A percentile compares a stretch with the other conserved stretches of the same genome.
Conservation (phyloP, 179 eudicot genomes). For the Vitellaria paradoxa region DNA sequence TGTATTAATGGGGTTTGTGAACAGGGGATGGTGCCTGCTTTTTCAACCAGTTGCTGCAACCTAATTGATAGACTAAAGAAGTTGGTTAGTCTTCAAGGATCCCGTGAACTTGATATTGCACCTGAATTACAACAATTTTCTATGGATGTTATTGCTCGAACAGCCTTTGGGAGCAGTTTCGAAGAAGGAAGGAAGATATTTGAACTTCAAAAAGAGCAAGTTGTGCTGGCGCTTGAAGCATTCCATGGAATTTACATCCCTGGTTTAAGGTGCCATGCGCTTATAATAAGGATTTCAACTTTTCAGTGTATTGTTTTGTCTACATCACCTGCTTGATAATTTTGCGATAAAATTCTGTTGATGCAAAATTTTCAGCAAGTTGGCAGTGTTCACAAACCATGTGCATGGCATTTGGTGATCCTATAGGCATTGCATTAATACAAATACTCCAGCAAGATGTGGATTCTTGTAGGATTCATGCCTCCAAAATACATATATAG, state of each 20-base stretch:
- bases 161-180: no score
- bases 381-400: no score
- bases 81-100: conserved; percentile 2
- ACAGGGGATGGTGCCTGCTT: conserved; percentile 28
- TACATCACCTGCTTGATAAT: no score
- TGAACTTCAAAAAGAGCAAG: conserved; percentile 22
- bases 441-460: no score
- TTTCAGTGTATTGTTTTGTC: no score
- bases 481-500: no score
- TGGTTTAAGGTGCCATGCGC: conserved; percentile 19
- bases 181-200: conserved; percentile 15
- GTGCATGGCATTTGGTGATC: no score
- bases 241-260: conserved; percentile 9
- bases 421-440: no score
- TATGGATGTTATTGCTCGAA: conserved; percentile 16
- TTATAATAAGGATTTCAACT: no score
- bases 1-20: neutral
- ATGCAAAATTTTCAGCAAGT: no score
- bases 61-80: conserved; percentile 15
- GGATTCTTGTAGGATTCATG: no score
- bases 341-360: no score
- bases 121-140: conserved; percentile 15
- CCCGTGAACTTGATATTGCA: conserved; percentile 19
- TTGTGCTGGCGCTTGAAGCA: conserved; percentile 2
- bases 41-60: conserved; percentile 19